These are phyloP conservation scores for Abrus precatorius DNA, from an alignment of 306 rosid genomes.

Conservation along the genomic window DNA sequence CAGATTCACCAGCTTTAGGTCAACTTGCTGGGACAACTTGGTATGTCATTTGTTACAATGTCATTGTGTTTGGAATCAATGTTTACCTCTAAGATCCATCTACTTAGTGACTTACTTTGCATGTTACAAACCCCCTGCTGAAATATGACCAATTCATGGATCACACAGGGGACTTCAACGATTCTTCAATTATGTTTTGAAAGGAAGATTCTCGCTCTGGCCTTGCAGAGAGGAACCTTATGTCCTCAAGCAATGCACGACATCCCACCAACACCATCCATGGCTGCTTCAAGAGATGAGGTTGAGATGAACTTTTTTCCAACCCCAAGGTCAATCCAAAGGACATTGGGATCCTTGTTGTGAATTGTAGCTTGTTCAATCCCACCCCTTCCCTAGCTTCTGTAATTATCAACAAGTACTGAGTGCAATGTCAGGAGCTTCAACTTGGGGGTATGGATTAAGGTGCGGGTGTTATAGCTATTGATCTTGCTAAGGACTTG, in stretches of 20 bases:
- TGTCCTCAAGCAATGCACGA: conserved; percentile 61
- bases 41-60: conserved; percentile 51
- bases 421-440: not conserved
- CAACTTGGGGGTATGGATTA: not conserved
- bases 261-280: conserved; percentile 53
- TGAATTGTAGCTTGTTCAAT: conserved; percentile 69
- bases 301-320: too few relatives aligned
- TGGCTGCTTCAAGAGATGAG: too few relatives aligned
- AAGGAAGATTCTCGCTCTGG: conserved; percentile 70
- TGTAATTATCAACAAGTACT: conserved; percentile 53
- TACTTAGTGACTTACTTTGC: conserved; percentile 64
- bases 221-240: conserved; percentile 64
- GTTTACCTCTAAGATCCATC: conserved; percentile 67
- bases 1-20: conserved; percentile 66
- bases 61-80: conserved; percentile 63
- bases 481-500: not conserved
- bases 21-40: conserved; percentile 65
- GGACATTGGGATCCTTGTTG: too few relatives aligned
- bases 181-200: conserved; percentile 64
- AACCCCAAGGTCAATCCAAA: too few relatives aligned
- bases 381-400: conserved; percentile 78
- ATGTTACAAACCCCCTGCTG: conserved; percentile 55
- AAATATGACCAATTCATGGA: conserved; percentile 52
- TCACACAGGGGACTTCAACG: conserved; percentile 64
- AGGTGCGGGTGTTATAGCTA: not conserved